Evolutionary conservation across 2,329 filamentous ascomycete genomes (phyloP), one percentile per base, ranked within the genome.

Genomic region (Lachnellula occidentalis): DNA sequence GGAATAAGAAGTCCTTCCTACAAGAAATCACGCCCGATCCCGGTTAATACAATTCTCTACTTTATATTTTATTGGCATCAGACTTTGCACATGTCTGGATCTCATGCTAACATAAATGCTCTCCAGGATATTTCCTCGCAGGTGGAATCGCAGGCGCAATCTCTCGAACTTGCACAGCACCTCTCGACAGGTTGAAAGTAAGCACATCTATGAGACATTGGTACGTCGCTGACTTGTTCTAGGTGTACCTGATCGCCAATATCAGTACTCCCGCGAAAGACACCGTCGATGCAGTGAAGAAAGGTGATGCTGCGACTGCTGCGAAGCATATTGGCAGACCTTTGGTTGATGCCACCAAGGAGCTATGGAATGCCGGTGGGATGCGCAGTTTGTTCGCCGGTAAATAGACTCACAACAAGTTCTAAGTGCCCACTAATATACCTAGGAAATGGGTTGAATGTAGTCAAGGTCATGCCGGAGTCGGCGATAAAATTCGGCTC

Each of bases 401-500:
- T 95, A 73, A 70, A 85, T 48, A 34, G 12, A 46, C n/a, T 34
- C 17, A 5, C 41, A 8, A 42, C n/a, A 34, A 22, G 48, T 42
- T 59, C 58, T n/a, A 22, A 59, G 27, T 46, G 9, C 48, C 14
- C 27, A 58, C 52, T 61, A 45, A 63, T 34, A 53, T 19, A 9
- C 24, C 21, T 64, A 95, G 92, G 94, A 37, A 99, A 99, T 67
- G 94, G 94, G 3, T 77, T 99, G 63, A 99, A 99, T 64, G 91
- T 99, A 2, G 72, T 96, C 67, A 99, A 99, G 72, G 94, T 99
- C 57, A 96, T 97, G 90, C 94, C 94, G 0, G 94, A 99, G 74
- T 96, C 92, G 27, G 92, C 94, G 24, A 96, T 99, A 69, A 95
- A 96, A 72, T 99, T 99, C 70, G 94, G 94, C 57, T 92, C 92